A percentile compares a stretch with the other conserved stretches of the same genome.
Evolutionary conservation across 331 rosid genomes (phyloP).

Genomic region (Telfairia occidentalis): DNA sequence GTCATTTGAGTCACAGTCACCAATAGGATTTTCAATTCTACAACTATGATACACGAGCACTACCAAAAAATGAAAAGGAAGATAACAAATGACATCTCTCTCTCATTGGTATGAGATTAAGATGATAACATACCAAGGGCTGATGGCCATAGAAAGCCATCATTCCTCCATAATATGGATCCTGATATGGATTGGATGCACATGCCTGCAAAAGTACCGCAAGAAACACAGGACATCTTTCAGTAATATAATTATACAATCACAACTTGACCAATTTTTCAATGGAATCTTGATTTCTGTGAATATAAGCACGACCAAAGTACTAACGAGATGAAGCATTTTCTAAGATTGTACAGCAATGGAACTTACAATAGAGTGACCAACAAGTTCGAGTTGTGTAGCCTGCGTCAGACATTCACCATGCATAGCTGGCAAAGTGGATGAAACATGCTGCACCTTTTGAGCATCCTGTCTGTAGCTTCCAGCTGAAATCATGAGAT

Average conservation of each 20-base stretch:
- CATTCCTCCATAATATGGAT: constrained; percentile 78
- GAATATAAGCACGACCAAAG: constrained; percentile 3
- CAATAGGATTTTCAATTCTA: not conserved
- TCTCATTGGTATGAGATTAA: not conserved
- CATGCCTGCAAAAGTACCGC: constrained; percentile 61
- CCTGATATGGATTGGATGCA: constrained; percentile 79
- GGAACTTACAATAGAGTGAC: constrained; percentile 78
- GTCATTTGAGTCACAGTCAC: no score
- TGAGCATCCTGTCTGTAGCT: constrained; percentile 48
- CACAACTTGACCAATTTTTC: not conserved
- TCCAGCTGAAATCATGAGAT: constrained; percentile 22
- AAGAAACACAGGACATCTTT: constrained; percentile 19
- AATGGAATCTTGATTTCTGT: constrained; percentile 16
- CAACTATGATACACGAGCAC: not conserved
- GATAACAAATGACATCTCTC: not conserved
- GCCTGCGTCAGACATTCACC: constrained; percentile 48
- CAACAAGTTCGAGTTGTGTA: constrained; percentile 79
- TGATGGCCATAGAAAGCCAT: constrained; percentile 80
- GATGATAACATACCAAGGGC: constrained; percentile 51
- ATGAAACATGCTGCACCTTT: constrained; percentile 36
- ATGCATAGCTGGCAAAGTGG: constrained; percentile 36
- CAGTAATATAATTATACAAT: not conserved
- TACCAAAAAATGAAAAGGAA: not conserved
- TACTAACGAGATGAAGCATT: not conserved
- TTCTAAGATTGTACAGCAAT: not conserved